These are phyloP conservation scores for Ogataea naganishii DNA, from an alignment of 805 yeast species.

Conservation along the genomic window DNA sequence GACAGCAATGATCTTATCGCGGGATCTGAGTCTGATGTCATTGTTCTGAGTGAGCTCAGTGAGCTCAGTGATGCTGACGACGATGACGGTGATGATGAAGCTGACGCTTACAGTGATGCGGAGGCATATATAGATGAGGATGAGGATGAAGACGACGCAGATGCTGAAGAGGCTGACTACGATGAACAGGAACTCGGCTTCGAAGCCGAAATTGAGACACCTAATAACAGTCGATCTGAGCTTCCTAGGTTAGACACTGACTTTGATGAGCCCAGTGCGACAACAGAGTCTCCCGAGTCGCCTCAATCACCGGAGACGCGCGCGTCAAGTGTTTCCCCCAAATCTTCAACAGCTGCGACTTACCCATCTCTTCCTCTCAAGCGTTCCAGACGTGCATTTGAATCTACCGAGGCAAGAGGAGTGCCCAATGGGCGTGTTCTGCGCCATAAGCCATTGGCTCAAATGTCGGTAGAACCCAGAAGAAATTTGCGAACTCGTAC, in stretches of 20 bases:
- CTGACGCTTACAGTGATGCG: slow-evolving; percentile 8
- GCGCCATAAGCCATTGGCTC: too few relatives aligned
- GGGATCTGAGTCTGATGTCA: slow-evolving; percentile 1
- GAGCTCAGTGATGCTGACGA: slow-evolving; percentile 13
- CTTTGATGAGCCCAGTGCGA: neutral
- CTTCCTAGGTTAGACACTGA: neutral
- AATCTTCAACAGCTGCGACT: neutral
- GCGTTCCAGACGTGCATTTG: slow-evolving; percentile 1
- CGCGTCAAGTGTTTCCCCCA: neutral
- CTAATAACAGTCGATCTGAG: neutral
- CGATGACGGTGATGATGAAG: slow-evolving; percentile 12
- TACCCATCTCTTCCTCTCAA: neutral
- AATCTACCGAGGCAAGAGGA: too few relatives aligned
- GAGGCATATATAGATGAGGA: slow-evolving; percentile 8
- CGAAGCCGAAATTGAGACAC: slow-evolving; percentile 1
- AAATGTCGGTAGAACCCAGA: too few relatives aligned
- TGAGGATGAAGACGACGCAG: slow-evolving; percentile 8
- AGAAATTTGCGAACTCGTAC: too few relatives aligned
- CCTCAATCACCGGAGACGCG: slow-evolving; percentile 6
- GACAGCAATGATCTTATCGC: neutral
- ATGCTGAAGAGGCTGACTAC: slow-evolving; percentile 9
- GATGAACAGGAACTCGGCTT: slow-evolving; percentile 1
- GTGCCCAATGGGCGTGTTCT: too few relatives aligned
- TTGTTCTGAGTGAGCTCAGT: slow-evolving; percentile 6
- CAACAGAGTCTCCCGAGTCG: neutral